Evolutionary conservation across 148 eudicot species (phyloP), one percentile per base, ranked within the genome.

Genomic region (Diospyros kaki): DNA sequence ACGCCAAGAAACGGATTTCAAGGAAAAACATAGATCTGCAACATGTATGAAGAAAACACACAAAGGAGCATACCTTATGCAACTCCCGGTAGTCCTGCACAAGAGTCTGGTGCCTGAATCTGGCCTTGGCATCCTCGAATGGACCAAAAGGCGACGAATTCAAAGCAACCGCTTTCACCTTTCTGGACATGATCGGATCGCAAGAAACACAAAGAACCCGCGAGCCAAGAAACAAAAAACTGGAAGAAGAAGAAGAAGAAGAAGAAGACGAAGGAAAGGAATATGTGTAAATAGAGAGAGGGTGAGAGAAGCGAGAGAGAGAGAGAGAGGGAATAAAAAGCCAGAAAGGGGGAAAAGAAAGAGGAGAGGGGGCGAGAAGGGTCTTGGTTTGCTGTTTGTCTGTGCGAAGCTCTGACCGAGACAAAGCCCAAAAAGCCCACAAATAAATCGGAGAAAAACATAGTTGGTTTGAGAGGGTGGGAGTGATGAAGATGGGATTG

Each of bases 401-500:
- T 81, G 74, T 81, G 85, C 69, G 80, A 78, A 76, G 70, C 69
- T 73, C 77, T 78, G 84, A 78, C 78, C 75, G 15, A 83, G 72
- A 74, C 75, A 81, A 81, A 81, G 75, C 77, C 84, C 80, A 81
- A 55, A 70, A 70, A n/a, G 89, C 85, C 87, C 87, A 84, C 72
- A 28, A 28, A 64, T 50, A 74, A 77, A 76, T 77, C 58, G 67
- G 58, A 76, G 63, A 70, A 70, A 28, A 72, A 64, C 51, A 58
- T 77, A 44, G 66, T 43, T 70, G 60, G 59, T 79, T 78, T 55
- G 81, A 71, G 80, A 78, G 75, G 81, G 77, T 65, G 87, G 28
- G 73, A 84, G 80, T 80, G 85, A 84, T 77, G 87, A 84, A 84
- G 89, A 81, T 81, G 83, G 84, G 83, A 28, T 28, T 28, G 28